These are phyloP conservation scores for Peronospora tabacina DNA, from an alignment of 352 stramenopile genomes.

Conservation along the genomic window DNA sequence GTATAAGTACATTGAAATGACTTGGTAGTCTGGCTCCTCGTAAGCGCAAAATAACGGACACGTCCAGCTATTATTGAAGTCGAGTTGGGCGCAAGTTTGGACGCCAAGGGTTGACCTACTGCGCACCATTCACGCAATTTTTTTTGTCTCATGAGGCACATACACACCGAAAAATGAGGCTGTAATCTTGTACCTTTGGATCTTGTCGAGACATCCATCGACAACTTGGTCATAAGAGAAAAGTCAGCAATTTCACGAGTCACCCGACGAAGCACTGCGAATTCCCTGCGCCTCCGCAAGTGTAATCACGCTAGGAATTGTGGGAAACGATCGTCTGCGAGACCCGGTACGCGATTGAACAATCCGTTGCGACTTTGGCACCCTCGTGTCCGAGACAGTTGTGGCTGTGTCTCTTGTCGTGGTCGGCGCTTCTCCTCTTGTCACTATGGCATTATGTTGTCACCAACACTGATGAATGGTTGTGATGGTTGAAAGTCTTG, in stretches of 20 bases:
- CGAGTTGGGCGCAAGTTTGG: constrained; percentile 30
- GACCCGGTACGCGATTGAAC: constrained; percentile 43
- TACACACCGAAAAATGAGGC: neutral
- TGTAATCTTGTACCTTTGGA: constrained; percentile 31
- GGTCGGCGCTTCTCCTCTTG: constrained; percentile 38
- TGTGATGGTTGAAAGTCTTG: too few relatives aligned
- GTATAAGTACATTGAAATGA: constrained; percentile 66
- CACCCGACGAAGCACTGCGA: constrained; percentile 55
- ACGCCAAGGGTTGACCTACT: constrained; percentile 31
- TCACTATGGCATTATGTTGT: constrained; percentile 51
- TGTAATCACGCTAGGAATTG: constrained; percentile 48
- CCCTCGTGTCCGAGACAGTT: neutral
- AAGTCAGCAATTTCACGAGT: constrained; percentile 53
- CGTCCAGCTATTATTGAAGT: constrained; percentile 40
- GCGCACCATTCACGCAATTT: constrained; percentile 1
- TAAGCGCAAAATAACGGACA: constrained; percentile 43
- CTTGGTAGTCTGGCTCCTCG: constrained; percentile 57
- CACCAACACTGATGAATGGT: constrained; percentile 16
- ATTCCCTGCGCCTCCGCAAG: too few relatives aligned
- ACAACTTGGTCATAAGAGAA: constrained; percentile 58
- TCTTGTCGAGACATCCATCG: constrained; percentile 43
- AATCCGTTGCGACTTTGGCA: constrained; percentile 12
- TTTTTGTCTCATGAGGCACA: constrained; percentile 1
- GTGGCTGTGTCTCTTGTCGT: neutral
- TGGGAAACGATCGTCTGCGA: constrained; percentile 42